phyloP scores from a whole-genome alignment of 2,329 filamentous ascomycete species.

The Chaetomiaceae sp. region DNA sequence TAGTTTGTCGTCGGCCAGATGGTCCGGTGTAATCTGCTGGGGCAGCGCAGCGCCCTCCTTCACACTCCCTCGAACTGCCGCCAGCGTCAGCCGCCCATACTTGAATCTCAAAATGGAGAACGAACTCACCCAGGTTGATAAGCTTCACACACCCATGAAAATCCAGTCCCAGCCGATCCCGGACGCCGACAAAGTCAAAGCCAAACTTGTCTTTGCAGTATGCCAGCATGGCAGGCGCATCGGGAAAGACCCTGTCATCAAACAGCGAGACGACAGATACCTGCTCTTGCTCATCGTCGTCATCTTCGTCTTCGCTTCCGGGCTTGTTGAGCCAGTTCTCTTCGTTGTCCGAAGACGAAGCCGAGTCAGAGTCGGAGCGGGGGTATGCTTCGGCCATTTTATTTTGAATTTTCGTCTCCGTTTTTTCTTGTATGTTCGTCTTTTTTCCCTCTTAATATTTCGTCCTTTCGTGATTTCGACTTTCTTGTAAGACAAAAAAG shows the following conservation, averaged over 20 bases:
- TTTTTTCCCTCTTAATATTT: not conserved
- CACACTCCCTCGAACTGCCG: conserved; percentile 45
- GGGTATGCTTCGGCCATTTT: conserved; percentile 23
- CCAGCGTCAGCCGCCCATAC: not conserved
- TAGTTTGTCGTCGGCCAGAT: conserved; percentile 73
- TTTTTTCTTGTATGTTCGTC: not conserved
- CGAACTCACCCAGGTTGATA: conserved; percentile 58
- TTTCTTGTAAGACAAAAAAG: not conserved
- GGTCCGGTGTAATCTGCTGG: conserved; percentile 53
- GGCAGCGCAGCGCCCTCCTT: conserved; percentile 45
- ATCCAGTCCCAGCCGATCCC: conserved; percentile 58
- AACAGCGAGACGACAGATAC: conserved; percentile 64
- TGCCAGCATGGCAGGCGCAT: conserved; percentile 60
- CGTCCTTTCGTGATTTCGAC: too few relatives aligned
- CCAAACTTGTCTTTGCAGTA: conserved; percentile 62
- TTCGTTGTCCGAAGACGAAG: conserved; percentile 33
- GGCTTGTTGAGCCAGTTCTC: conserved; percentile 35
- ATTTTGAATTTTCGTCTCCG: not conserved
- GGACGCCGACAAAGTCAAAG: conserved; percentile 62
- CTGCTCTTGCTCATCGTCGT: conserved; percentile 57
- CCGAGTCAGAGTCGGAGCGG: conserved; percentile 13
- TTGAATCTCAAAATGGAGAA: not conserved
- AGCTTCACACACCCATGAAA: conserved; percentile 71
- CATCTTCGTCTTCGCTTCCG: conserved; percentile 37
- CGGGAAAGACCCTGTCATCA: conserved; percentile 61